Conservation (phyloP, 2,329 filamentous ascomycete genomes). For the Ciborinia camelliae region DNA sequence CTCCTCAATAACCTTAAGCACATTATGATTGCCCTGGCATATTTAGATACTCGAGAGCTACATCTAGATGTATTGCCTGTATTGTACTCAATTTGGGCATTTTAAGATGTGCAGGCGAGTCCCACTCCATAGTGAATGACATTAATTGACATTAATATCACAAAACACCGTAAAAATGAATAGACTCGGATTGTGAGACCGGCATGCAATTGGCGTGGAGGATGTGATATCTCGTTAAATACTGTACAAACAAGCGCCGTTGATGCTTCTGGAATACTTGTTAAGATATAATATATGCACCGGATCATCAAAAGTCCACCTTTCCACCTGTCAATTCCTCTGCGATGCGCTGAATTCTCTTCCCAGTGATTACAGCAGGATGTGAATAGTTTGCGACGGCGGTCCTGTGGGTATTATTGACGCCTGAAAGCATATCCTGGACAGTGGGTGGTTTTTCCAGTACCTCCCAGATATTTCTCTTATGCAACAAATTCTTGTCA, state of each 20-base stretch:
- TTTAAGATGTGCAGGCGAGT: not conserved
- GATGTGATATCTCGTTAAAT: not conserved
- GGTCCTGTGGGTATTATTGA: conserved; percentile 36
- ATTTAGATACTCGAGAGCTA: not conserved
- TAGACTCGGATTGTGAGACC: not conserved
- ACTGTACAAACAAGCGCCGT: not conserved
- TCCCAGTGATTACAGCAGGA: conserved; percentile 44
- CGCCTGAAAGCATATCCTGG: conserved; percentile 44
- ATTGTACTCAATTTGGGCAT: no score
- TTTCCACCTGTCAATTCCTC: conserved; percentile 67
- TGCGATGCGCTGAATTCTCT: conserved; percentile 60
- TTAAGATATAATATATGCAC: conserved; percentile 5
- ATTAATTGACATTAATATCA: not conserved
- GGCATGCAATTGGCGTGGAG: not conserved
- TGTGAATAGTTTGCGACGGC: conserved; percentile 36
- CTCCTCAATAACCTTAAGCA: not conserved
- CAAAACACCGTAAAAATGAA: not conserved
- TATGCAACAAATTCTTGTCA: not conserved
- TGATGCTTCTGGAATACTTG: not conserved
- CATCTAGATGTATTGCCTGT: not conserved
- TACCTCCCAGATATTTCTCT: conserved; percentile 36
- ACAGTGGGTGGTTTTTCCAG: conserved; percentile 44
- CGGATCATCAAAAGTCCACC: conserved; percentile 40
- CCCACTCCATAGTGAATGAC: not conserved
- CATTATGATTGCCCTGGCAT: not conserved